Evolutionary conservation across 2,329 filamentous ascomycete genomes (phyloP).

Genomic region (Colletotrichum godetiae): DNA sequence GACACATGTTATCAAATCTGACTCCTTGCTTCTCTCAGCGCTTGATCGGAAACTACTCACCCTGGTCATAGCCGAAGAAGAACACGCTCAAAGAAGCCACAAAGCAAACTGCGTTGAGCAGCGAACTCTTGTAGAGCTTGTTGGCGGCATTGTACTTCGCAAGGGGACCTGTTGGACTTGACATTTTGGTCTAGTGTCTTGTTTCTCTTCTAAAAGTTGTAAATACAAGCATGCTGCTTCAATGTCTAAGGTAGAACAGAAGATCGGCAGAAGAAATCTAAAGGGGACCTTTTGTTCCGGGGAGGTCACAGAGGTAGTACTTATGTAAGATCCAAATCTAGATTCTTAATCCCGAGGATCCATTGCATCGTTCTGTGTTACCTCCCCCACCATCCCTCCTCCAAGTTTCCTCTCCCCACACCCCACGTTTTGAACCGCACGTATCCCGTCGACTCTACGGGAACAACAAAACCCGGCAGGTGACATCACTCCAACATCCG

Average conservation of each 20-base stretch:
- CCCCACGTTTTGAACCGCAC: constrained; percentile 7
- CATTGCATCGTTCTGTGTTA: not conserved
- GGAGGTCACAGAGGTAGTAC: not conserved
- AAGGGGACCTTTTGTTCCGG: too few species aligned
- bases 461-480: not conserved
- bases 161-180: not conserved
- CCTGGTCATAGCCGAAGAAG: constrained; percentile 72
- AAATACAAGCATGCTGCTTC: too few species aligned
- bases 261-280: not conserved
- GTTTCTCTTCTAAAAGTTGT: too few species aligned
- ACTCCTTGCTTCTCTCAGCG: too few species aligned
- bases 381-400: not conserved
- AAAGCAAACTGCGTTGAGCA: constrained; percentile 71
- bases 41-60: too few species aligned
- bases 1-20: too few species aligned
- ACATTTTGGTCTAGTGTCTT: not conserved
- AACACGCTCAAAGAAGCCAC: constrained; percentile 74
- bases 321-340: not conserved
- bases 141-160: constrained; percentile 54
- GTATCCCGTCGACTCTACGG: not conserved
- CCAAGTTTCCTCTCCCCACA: not conserved
- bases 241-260: not conserved
- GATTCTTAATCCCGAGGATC: not conserved
- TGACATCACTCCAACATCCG: not conserved
- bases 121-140: constrained; percentile 63